Percentiles rank a stretch among this genome's conserved stretches.
Evolutionary conservation across 2,329 filamentous ascomycete species (phyloP).

Genomic region (Emergomyces pasteurianus): DNA sequence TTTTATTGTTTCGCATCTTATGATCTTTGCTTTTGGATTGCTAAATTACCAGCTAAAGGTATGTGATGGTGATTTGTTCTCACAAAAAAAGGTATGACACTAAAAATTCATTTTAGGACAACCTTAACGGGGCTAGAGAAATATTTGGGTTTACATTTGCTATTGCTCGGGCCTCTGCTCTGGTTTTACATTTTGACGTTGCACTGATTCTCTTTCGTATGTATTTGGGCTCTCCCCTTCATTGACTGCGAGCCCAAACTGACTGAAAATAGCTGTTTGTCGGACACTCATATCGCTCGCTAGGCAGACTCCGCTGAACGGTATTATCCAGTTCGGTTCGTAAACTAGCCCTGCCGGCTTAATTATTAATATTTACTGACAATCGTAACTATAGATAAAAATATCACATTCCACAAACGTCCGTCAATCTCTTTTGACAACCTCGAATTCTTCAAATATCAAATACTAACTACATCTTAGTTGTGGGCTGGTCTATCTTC

Average conservation of each 20-base stretch:
- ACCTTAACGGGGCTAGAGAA: constrained; percentile 50
- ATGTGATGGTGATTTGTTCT: background rate
- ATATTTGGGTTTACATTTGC: constrained; percentile 65
- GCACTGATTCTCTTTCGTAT: constrained; percentile 59
- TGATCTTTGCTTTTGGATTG: constrained; percentile 70
- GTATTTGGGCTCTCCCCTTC: background rate
- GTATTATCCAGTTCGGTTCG: constrained; percentile 61
- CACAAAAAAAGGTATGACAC: background rate
- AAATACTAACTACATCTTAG: constrained; percentile 13
- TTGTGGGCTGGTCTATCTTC: constrained; percentile 74
- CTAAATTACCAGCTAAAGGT: constrained; percentile 66
- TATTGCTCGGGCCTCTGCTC: constrained; percentile 61
- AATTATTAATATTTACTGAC: background rate
- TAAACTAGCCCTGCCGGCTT: background rate
- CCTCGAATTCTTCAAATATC: no score
- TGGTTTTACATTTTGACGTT: constrained; percentile 72
- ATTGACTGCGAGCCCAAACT: background rate
- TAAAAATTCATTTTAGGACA: constrained; percentile 40
- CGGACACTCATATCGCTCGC: constrained; percentile 71
- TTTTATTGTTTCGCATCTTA: constrained; percentile 59
- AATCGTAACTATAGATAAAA: constrained; percentile 53
- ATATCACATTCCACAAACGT: constrained; percentile 75
- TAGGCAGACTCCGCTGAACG: constrained; percentile 69
- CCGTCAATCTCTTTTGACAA: constrained; percentile 1
- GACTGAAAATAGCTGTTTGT: constrained; percentile 48